Conservation (phyloP, 2,329 filamentous ascomycete genomes). For the Ambrosiella beaveri region DNA sequence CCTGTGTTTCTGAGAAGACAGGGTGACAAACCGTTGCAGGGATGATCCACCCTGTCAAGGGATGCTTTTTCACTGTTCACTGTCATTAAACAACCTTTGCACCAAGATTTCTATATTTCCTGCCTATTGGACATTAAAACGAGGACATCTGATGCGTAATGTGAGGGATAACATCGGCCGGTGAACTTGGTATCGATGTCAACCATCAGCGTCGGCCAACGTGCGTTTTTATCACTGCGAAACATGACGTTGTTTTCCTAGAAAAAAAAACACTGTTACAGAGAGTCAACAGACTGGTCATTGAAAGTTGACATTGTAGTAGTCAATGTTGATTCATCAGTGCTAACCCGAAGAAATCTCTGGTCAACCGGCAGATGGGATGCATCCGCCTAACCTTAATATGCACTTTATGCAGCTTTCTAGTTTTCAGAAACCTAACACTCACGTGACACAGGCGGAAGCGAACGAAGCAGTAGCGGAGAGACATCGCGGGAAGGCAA, state of each 20-base stretch:
- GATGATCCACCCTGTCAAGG: not conserved
- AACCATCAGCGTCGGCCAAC: too few species aligned
- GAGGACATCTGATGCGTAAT: too few species aligned
- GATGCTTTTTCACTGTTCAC: not conserved
- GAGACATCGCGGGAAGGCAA: not conserved
- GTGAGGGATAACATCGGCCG: too few species aligned
- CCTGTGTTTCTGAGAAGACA: not conserved
- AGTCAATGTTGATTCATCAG: not conserved
- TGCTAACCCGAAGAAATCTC: not conserved
- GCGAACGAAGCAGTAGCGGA: not conserved
- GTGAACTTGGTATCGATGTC: too few species aligned
- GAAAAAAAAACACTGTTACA: not conserved
- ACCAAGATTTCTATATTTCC: too few species aligned
- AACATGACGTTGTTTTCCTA: too few species aligned
- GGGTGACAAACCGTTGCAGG: not conserved
- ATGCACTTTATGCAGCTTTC: not conserved
- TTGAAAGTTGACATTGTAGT: not conserved
- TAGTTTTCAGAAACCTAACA: not conserved
- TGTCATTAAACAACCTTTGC: too few species aligned
- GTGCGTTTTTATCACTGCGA: too few species aligned
- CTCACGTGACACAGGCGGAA: not conserved
- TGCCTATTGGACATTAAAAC: too few species aligned
- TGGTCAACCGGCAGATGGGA: not conserved
- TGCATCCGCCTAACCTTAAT: not conserved
- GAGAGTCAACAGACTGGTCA: not conserved